Conservation (phyloP, 208 protist species). For the Crithidia fasciculata region DNA sequence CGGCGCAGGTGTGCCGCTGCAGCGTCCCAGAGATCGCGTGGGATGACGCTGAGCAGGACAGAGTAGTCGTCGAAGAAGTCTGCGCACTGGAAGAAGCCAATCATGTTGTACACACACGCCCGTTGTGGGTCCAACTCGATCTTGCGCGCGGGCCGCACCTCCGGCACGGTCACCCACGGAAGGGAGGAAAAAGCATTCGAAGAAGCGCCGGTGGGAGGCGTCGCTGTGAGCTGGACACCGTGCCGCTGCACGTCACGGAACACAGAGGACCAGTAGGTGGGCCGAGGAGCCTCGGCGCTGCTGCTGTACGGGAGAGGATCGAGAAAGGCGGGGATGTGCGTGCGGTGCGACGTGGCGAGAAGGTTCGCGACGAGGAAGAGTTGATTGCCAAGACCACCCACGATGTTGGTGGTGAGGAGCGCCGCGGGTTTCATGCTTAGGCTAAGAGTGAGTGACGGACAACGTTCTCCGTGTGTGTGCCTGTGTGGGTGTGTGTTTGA, state of each 20-base stretch:
- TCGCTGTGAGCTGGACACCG: constrained; percentile 34
- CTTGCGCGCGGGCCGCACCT: constrained; percentile 50
- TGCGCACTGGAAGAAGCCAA: constrained; percentile 88
- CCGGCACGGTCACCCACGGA: constrained; percentile 54
- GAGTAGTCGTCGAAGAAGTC: constrained; percentile 68
- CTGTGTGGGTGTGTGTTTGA: too few relatives aligned
- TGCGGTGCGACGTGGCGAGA: constrained; percentile 66
- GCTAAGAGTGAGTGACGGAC: too few relatives aligned
- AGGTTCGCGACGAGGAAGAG: constrained; percentile 87
- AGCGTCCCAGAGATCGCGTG: constrained; percentile 28
- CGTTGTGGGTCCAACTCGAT: constrained; percentile 23
- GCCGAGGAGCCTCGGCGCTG: constrained; percentile 73
- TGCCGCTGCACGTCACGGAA: constrained; percentile 47
- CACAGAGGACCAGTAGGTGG: constrained; percentile 82
- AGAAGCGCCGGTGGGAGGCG: constrained; percentile 1
- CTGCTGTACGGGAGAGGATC: constrained; percentile 49
- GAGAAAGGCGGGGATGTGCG: constrained; percentile 47
- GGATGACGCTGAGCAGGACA: constrained; percentile 42
- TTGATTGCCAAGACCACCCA: constrained; percentile 88
- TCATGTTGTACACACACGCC: constrained; percentile 60
- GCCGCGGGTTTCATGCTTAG: constrained; percentile 7
- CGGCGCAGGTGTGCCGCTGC: constrained; percentile 39
- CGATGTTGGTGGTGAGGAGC: constrained; percentile 75
- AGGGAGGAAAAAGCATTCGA: background rate
- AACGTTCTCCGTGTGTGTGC: too few relatives aligned